Base-by-base conservation (phyloP, 2,329 filamentous ascomycete species). In the Clonostachys chloroleuca region DNA sequence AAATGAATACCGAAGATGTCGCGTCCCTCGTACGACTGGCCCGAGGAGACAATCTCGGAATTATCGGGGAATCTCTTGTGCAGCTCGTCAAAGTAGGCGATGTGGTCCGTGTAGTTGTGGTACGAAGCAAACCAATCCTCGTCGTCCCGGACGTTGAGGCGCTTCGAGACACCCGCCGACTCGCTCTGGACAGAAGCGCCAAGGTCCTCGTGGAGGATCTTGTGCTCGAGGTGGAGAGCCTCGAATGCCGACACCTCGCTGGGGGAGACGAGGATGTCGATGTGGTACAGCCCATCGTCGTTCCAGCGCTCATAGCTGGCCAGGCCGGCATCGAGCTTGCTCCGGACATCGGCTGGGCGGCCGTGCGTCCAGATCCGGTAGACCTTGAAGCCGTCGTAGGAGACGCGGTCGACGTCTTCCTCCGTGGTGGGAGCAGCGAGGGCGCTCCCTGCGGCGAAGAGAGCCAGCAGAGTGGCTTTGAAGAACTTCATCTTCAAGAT, bases 1-100 rank as follows among this genome's bases (percentile, higher is more conserved):
- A 79, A 61, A 51, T 78, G 75, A 42, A 79, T 53, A 1, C 82
- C 86, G 14, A 78, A 76, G 43, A 90, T 87, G 47, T 64, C 57
- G 30, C 73, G 61, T 10, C 72, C 72, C 54, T 75, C 59, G 39
- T 66, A 66, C 1, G 73, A 75, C 14, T 59, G 64, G 1, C 75
- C 75, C 5, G 69, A 62, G 3, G 64, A 67, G 6, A 77, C 61
- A 6, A 75, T 58, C 55, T 75, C 66, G 1, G 75, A 72, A 51
- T 76, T 74, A 9, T 59, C 58, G 4, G 73, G 66, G 48, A 74
- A 71, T 6, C 60, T 52, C 9, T 59, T 51, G 14, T 70, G 67
- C 10, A 79, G 56, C 44, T 72, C 64, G 4, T 62, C 54, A 46
- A 77, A 65, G 54, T 69, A 79, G 41, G 66, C 54, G 12, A 73